A percentile compares a stretch with the other conserved stretches of the same genome.
These are phyloP conservation scores for Euphrasia confusa DNA, from an alignment of 257 asterid species.

Conservation along the genomic window DNA sequence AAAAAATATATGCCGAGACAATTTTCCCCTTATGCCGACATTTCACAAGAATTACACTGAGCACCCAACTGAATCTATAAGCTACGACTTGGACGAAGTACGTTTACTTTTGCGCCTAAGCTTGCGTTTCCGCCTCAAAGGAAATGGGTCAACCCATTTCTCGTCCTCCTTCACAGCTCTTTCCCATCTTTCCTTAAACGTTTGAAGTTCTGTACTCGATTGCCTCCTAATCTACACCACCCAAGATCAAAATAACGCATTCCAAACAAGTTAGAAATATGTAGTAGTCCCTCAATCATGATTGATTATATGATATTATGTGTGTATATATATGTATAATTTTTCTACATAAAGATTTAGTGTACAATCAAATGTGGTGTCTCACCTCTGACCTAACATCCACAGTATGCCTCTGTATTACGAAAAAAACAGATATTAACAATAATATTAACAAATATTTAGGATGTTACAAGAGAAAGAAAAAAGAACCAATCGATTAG, in stretches of 20 bases:
- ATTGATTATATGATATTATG: too few relatives aligned
- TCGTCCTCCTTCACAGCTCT: slow-evolving; percentile 59
- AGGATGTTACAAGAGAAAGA: not conserved
- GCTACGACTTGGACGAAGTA: too few relatives aligned
- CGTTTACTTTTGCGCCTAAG: slow-evolving; percentile 29
- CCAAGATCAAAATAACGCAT: slow-evolving; percentile 6
- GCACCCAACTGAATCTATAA: too few relatives aligned
- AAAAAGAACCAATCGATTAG: not conserved
- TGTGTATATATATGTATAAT: too few relatives aligned
- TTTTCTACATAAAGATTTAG: too few relatives aligned
- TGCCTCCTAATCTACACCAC: slow-evolving; percentile 61
- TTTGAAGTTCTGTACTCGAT: slow-evolving; percentile 61
- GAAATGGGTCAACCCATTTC: slow-evolving; percentile 73
- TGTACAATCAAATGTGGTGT: not conserved
- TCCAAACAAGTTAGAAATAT: not conserved
- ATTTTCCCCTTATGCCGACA: too few relatives aligned
- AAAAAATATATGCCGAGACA: too few relatives aligned
- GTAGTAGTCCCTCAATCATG: not conserved
- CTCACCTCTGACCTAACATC: slow-evolving; percentile 88
- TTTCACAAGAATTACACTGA: too few relatives aligned
- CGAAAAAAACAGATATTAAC: slow-evolving; percentile 11
- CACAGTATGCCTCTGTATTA: slow-evolving; percentile 48
- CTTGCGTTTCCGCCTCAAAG: slow-evolving; percentile 25
- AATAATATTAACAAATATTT: too few relatives aligned
- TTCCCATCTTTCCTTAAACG: slow-evolving; percentile 78